Conservation (phyloP, 352 stramenopile genomes). For the Pythium biforme region DNA sequence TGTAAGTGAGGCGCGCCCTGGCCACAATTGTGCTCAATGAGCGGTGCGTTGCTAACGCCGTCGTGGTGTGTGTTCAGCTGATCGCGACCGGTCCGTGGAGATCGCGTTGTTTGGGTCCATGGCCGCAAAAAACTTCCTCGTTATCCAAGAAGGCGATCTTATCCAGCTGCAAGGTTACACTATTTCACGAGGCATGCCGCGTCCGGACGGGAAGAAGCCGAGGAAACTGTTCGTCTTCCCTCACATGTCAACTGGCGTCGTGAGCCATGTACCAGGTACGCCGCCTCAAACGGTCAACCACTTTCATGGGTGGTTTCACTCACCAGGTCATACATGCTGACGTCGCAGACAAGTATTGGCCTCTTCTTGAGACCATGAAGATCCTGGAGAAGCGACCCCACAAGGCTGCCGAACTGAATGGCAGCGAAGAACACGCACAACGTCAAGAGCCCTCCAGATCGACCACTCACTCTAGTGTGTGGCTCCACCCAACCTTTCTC, state of each 20-base stretch:
- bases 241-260: slow-evolving; percentile 19
- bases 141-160: slow-evolving; percentile 58
- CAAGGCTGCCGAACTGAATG: not conserved
- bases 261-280: slow-evolving; percentile 27
- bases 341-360: slow-evolving; percentile 57
- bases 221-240: slow-evolving; percentile 22
- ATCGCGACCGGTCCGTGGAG: slow-evolving; percentile 41
- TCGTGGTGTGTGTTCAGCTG: slow-evolving; percentile 30
- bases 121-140: slow-evolving; percentile 55
- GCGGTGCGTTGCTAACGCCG: not conserved
- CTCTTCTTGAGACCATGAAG: slow-evolving; percentile 36
- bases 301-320: not conserved
- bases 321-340: not conserved
- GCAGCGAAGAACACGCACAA: not conserved
- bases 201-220: not conserved
- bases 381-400: slow-evolving; percentile 24
- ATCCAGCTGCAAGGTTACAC: slow-evolving; percentile 52
- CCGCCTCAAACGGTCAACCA: not conserved
- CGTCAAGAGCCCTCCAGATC: not conserved
- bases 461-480: slow-evolving; percentile 21
- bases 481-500: slow-evolving; percentile 49
- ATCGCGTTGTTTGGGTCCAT: slow-evolving; percentile 69
- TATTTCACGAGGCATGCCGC: slow-evolving; percentile 1
- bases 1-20: slow-evolving; percentile 24
- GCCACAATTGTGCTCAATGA: not conserved